Evolutionary conservation across 345 rosid genomes (phyloP), one percentile per base, ranked within the genome.

Genomic region (Garcia nutans): DNA sequence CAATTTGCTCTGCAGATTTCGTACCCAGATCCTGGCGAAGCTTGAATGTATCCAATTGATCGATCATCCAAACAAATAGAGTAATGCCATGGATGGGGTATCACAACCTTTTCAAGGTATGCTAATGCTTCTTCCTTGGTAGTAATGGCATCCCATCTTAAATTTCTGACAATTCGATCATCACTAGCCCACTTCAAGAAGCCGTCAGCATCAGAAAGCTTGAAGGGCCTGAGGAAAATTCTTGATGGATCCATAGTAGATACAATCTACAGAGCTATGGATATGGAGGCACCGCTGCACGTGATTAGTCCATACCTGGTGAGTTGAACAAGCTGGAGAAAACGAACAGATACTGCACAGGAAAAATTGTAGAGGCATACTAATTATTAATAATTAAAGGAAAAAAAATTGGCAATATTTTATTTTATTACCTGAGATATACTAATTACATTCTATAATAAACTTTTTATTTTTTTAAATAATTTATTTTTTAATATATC

Each of bases 181-280:
- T 83, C 85, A 4, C 85, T 58, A 1, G 85, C 84, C 88, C 87
- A 83, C 58, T 74, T 72, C 50, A 87, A 72, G 87, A 87, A 77
- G 79, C 82, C 87, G 19, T 85, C 84, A 1, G 68, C 87, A 44
- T 87, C 90, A 4, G 90, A 77, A 47, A 82, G 77, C 11, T 73
- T 74, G 77, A 79, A 86, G 22, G 84, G 84, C 0, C 87, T 85
- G 72, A 86, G 84, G 37, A 86, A 77, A 72, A 82, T 82, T 78
- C 82, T 82, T 62, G 84, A 76, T 33, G 82, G 68, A 11, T 79
- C 78, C 81, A 79, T 79, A 50, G 10, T 0, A 9, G 50, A 47
- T 37, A 37, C 41, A 37, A 6, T 4, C 41, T 37, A 37, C 41
- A 37, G 41, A 37, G 41, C 41, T 37, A 37, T 37, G 6, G 41